These are phyloP conservation scores for Flaveria sonorensis DNA, from an alignment of 129 eudicot genomes.

Conservation along the genomic window DNA sequence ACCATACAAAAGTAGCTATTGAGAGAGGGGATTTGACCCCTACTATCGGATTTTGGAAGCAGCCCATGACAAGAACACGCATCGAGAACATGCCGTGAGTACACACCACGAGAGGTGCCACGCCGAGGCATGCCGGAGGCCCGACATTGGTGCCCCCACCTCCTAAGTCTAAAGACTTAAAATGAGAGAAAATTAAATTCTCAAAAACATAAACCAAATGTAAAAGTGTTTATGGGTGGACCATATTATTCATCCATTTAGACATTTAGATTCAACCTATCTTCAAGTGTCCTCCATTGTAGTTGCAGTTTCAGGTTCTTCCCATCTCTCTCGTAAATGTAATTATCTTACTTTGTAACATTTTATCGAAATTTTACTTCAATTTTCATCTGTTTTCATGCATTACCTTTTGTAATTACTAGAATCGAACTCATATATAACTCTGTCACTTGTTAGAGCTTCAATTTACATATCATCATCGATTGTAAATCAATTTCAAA, in stretches of 20 bases:
- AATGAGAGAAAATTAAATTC: too few species aligned
- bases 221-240: too few species aligned
- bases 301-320: constrained; percentile 1
- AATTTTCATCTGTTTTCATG: background rate
- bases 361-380: background rate
- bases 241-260: background rate
- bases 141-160: too few species aligned
- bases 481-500: background rate
- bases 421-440: background rate
- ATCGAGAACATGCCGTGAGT: too few species aligned
- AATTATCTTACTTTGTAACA: background rate
- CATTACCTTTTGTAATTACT: constrained; percentile 1
- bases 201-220: too few species aligned
- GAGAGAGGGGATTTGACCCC: too few species aligned
- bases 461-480: background rate
- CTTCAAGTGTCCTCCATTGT: constrained; percentile 3
- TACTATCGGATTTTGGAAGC: too few species aligned
- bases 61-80: too few species aligned
- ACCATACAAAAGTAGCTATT: too few species aligned
- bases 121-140: too few species aligned
- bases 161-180: too few species aligned
- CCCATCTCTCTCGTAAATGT: background rate
- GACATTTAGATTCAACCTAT: background rate
- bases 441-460: background rate
- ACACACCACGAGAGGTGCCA: too few species aligned